phyloP scores from a whole-genome alignment of 2,329 filamentous ascomycete species.

The Colletotrichum acutatum region DNA sequence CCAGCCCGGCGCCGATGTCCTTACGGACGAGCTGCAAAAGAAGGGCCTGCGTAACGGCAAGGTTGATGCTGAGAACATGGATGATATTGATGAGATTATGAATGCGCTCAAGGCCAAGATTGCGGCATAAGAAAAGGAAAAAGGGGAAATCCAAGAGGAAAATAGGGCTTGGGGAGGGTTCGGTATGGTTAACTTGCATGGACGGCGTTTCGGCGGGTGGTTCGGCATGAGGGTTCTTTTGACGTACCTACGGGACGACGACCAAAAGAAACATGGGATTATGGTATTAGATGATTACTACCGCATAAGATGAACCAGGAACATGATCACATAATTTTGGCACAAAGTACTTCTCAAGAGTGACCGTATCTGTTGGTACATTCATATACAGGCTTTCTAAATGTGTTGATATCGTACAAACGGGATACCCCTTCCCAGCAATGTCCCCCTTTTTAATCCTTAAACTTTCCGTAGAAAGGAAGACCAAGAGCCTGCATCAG shows the following conservation, averaged over 20 bases:
- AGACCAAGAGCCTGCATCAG: slow-evolving; percentile 62
- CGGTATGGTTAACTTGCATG: slow-evolving; percentile 42
- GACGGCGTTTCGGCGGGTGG: slow-evolving; percentile 48
- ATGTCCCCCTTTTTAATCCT: slow-evolving; percentile 43
- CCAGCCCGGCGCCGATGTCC: slow-evolving; percentile 80
- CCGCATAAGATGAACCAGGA: background rate
- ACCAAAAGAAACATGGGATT: slow-evolving; percentile 14
- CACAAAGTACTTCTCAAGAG: background rate
- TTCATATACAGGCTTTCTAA: slow-evolving; percentile 34
- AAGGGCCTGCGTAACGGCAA: slow-evolving; percentile 66
- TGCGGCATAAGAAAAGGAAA: slow-evolving; percentile 33
- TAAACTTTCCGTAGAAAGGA: slow-evolving; percentile 83
- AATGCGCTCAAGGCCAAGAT: slow-evolving; percentile 65
- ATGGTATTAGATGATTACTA: slow-evolving; percentile 8
- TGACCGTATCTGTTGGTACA: slow-evolving; percentile 34
- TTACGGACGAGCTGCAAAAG: slow-evolving; percentile 71
- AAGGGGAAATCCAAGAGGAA: slow-evolving; percentile 14
- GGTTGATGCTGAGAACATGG: slow-evolving; percentile 89
- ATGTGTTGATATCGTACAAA: slow-evolving; percentile 33
- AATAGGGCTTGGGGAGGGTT: background rate
- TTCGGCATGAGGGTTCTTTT: slow-evolving; percentile 5
- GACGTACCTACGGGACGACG: slow-evolving; percentile 25
- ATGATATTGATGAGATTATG: slow-evolving; percentile 81
- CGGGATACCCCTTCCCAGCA: background rate
- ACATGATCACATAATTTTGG: background rate